A percentile compares a stretch with the other conserved stretches of the same genome.
phyloP scores from a whole-genome alignment of 75 land plant species.

The Larix kaempferi region DNA sequence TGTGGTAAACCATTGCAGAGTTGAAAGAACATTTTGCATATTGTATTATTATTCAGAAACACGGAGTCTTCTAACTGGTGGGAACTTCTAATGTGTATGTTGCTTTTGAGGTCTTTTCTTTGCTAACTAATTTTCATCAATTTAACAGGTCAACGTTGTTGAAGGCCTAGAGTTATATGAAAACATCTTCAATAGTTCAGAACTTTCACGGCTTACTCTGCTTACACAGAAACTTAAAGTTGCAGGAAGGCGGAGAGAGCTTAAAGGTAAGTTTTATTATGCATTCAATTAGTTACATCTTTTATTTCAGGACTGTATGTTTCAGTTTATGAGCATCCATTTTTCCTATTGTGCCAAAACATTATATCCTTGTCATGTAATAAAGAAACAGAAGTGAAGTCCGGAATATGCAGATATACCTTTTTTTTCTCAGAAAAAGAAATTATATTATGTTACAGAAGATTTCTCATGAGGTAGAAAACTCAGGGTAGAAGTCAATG shows the following conservation, averaged over 20 bases:
- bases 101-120: background rate
- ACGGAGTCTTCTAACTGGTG: background rate
- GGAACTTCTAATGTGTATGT: background rate
- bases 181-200: constrained; percentile 36
- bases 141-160: constrained; percentile 56
- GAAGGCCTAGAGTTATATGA: constrained; percentile 74
- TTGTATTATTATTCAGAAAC: background rate
- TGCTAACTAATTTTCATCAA: background rate
- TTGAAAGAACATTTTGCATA: background rate
- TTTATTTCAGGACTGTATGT: background rate
- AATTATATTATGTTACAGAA: no score
- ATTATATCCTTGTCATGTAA: no score
- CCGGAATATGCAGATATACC: no score
- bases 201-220: constrained; percentile 39
- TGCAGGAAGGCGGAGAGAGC: constrained; percentile 61
- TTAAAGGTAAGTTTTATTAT: constrained; percentile 46
- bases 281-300: background rate
- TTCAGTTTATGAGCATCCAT: background rate
- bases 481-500: no score
- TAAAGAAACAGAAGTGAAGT: no score
- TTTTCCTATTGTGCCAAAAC: no score
- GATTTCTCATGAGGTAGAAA: no score
- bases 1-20: background rate
- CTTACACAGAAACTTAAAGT: constrained; percentile 52
- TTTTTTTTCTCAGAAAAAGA: no score